Base-by-base conservation (phyloP, 2,329 filamentous ascomycete species). In the Madurella mycetomatis region DNA sequence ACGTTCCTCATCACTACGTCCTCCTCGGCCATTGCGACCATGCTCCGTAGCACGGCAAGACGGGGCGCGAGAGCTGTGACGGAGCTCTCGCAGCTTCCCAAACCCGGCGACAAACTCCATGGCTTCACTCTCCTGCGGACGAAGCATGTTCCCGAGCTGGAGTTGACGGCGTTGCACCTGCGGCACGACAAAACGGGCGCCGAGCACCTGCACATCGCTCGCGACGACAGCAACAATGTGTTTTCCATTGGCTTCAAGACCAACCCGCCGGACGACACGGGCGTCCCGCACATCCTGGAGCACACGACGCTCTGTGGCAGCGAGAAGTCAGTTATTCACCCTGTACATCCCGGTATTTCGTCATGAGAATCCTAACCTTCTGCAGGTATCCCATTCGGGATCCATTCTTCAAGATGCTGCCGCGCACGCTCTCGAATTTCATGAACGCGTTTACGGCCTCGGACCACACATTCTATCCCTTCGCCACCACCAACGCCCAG, bases 161-260 rank as follows among this genome's bases (percentile, higher is more conserved):
- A 97, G 71, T 75, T 99, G 66, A 95, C 92, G 1, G 94, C 94
- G 5, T 73, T 97, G 50, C 89, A 95, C 60, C 81, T 99, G 59
- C 86, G 89, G 66, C 94, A 99, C 69, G 89, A 97, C 74, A 92
- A 92, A 76, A 99, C 94, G 0, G 90, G 92, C 56, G 94, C 94
- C 60, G 90, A 99, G 63, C 96, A 97, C 69, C 80, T 99, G 45
- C 94, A 99, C 73, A 87, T 99, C 64, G 92, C 92, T 15, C 82
- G 92, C 64, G 91, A 97, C 54, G 94, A 99, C 69, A 88, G 87
- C 76, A 99, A 99, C 76, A 99, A 99, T 88, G 94, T 97, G 69
- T 99, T 99, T 74, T 95, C 92, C 39, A 95, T 99, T 66, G 94
- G 92, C 49, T 99, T 99, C 84, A 96, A 96, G 82, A 99, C 94